phyloP scores from a whole-genome alignment of 2,329 filamentous ascomycete genomes.

The Pseudogymnoascus sp. region DNA sequence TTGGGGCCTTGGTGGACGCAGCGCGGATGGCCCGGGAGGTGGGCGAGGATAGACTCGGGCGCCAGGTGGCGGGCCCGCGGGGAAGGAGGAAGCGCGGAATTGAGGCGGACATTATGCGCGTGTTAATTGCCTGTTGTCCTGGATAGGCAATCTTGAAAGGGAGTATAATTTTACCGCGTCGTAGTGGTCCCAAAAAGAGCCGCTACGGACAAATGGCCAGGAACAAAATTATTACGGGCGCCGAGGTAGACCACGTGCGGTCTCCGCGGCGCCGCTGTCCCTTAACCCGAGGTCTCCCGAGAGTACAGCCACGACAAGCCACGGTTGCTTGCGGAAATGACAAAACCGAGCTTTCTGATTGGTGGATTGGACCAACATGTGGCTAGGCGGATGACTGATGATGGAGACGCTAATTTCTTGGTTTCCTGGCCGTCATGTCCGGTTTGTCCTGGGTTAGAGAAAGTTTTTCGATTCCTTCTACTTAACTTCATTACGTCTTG shows the following conservation, averaged over 20 bases:
- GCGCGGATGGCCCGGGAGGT: conserved; percentile 21
- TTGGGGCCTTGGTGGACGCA: conserved; percentile 26
- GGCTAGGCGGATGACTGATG: not conserved
- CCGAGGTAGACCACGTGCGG: not conserved
- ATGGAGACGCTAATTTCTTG: conserved; percentile 4
- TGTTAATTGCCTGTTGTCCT: not conserved
- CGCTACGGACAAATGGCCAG: not conserved
- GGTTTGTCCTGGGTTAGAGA: not conserved
- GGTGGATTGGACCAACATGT: not conserved
- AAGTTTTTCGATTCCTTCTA: conserved; percentile 3
- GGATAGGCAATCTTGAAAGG: not conserved
- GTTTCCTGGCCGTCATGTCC: conserved; percentile 4
- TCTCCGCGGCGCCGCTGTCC: not conserved
- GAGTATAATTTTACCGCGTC: not conserved
- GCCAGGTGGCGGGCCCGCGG: conserved; percentile 49
- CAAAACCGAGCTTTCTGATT: not conserved
- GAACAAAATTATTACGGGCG: not conserved
- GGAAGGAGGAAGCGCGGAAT: conserved; percentile 64
- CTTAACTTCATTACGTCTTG: not conserved
- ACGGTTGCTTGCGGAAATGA: not conserved
- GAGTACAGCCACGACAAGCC: not conserved
- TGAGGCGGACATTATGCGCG: conserved; percentile 29
- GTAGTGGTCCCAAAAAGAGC: not conserved
- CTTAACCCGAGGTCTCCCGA: conserved; percentile 6
- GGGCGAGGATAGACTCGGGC: conserved; percentile 24